A percentile compares a stretch with the other conserved stretches of the same genome.
Evolutionary conservation across 164 flowering plant species (phyloP).

Genomic region (Akebia trifoliata): DNA sequence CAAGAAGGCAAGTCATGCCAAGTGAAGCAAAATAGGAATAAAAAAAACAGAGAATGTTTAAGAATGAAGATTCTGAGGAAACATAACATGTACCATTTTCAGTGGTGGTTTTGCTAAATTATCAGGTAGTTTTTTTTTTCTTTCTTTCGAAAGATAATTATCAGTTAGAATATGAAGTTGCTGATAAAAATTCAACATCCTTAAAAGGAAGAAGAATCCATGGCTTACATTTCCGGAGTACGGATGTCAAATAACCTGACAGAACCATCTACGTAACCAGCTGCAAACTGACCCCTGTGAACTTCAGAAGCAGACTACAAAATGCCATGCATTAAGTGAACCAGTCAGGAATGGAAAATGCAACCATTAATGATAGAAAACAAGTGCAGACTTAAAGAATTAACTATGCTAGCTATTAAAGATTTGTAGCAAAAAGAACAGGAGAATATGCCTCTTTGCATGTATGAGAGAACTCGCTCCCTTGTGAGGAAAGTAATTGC

Average conservation of each 20-base stretch:
- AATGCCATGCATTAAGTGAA: slow-evolving; percentile 5
- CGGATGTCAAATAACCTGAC: slow-evolving; percentile 84
- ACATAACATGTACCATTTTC: too few relatives aligned
- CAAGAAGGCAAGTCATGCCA: background rate
- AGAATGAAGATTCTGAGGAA: too few relatives aligned
- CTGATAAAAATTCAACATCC: too few relatives aligned
- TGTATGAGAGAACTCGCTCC: too few relatives aligned
- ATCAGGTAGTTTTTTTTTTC: too few relatives aligned
- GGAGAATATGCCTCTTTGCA: too few relatives aligned
- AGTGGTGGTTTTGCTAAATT: too few relatives aligned
- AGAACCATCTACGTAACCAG: slow-evolving; percentile 90
- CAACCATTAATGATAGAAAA: background rate
- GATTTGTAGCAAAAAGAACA: background rate
- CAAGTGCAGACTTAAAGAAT: background rate
- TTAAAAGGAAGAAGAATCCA: background rate
- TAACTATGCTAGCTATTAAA: background rate
- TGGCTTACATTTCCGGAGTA: slow-evolving; percentile 77
- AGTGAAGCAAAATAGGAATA: background rate
- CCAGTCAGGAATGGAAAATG: background rate
- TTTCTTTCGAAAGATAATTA: too few relatives aligned
- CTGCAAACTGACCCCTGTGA: slow-evolving; percentile 82
- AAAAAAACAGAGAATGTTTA: too few relatives aligned
- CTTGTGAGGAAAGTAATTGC: too few relatives aligned
- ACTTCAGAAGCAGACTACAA: slow-evolving; percentile 95
- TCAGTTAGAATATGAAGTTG: too few relatives aligned